Base-by-base conservation (phyloP, 139 green algal genomes). In the Chlamydomonas incerta region DNA sequence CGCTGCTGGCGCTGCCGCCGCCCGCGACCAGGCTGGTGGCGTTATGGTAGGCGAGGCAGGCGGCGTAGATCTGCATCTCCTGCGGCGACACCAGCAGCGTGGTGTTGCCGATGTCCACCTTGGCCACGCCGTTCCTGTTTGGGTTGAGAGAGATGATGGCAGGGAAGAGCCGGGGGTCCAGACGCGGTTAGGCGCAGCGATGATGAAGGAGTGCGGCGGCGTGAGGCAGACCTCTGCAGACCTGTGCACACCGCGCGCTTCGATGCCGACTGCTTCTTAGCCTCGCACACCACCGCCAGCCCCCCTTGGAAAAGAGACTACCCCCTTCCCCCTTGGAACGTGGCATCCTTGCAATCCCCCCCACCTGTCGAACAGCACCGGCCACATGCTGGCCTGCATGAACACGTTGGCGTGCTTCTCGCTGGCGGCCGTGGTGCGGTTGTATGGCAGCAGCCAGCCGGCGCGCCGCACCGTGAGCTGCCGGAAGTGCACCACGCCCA, bases 321-420 rank as follows among this genome's bases (percentile, higher is more conserved):
- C n/a, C n/a, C n/a, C n/a, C n/a, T n/a, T n/a, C n/a, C n/a, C n/a
- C n/a, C n/a, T n/a, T n/a, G n/a, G n/a, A n/a, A n/a, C n/a, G n/a
- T n/a, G n/a, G n/a, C n/a, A n/a, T n/a, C n/a, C n/a, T n/a, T n/a
- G n/a, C n/a, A n/a, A n/a, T n/a, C n/a, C 11, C 34, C 8, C 76
- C 24, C 26, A 85, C 79, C 79, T 66, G 33, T 75, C 63, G 13
- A 41, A 75, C 5, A 10, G 5, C 0, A 85, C 47, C 23, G 29
- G 14, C 79, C 79, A 85, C 66, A 85, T 67, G 47, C 79, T 66
- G 2, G 11, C 57, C 63, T 85, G 79, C 62, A 83, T 11, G 41
- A 37, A 83, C 8, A 11, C 23, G 37, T 0, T 13, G 0, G 77
- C 28, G 3, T 46, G 26, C 62, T 41, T 35, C 26, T 72, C 28